phyloP scores from a whole-genome alignment of 2,329 filamentous ascomycete species.

The Paecilomyces sp. region DNA sequence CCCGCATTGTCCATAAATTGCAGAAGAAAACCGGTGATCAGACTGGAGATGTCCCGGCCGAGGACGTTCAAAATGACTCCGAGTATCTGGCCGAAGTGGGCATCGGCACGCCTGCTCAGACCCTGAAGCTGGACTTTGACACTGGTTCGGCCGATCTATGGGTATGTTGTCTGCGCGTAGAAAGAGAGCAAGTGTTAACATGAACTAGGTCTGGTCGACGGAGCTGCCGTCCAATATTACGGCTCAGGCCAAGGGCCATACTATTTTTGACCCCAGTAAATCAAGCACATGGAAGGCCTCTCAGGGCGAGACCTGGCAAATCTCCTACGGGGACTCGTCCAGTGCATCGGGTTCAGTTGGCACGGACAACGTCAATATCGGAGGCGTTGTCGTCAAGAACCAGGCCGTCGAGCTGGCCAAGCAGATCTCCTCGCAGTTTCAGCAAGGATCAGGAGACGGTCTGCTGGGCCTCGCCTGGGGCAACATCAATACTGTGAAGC shows the following conservation, averaged over 20 bases:
- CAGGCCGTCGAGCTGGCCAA: conserved; percentile 61
- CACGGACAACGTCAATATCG: conserved; percentile 55
- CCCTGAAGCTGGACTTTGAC: conserved; percentile 58
- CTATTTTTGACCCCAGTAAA: conserved; percentile 53
- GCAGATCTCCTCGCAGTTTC: conserved; percentile 52
- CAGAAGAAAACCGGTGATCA: conserved; percentile 42
- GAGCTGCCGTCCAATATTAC: conserved; percentile 35
- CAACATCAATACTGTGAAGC: conserved; percentile 56
- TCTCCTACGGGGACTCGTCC: conserved; percentile 63
- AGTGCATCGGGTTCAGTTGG: conserved; percentile 59
- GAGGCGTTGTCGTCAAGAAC: conserved; percentile 53
- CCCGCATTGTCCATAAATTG: conserved; percentile 42
- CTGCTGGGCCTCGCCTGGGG: conserved; percentile 61
- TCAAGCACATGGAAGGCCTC: conserved; percentile 53
- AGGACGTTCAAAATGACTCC: conserved; percentile 62
- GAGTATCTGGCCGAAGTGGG: conserved; percentile 57
- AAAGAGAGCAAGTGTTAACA: neutral
- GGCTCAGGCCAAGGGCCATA: conserved; percentile 36
- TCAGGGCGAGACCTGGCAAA: conserved; percentile 52
- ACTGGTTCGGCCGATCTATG: conserved; percentile 65
- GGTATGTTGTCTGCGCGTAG: conserved; percentile 38
- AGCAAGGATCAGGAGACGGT: conserved; percentile 52
- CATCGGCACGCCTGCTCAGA: conserved; percentile 61
- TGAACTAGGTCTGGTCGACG: conserved; percentile 49
- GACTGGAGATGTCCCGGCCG: conserved; percentile 44